Evolutionary conservation across 768 basidiomycete genomes (phyloP).

Genomic region (Trametes elegans): DNA sequence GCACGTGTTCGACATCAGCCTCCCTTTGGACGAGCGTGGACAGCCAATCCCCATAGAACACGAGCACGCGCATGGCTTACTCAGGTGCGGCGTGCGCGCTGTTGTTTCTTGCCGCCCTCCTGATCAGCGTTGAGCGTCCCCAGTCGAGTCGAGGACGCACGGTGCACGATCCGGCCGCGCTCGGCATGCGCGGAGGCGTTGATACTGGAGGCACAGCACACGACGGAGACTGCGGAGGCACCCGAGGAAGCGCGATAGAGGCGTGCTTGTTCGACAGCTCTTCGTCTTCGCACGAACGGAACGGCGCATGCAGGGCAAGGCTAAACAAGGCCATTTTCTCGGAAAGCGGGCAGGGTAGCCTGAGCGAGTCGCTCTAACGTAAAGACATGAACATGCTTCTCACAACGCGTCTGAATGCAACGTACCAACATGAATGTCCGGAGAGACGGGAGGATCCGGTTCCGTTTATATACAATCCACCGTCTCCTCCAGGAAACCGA

Average conservation of each 20-base stretch:
- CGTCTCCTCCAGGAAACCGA: not conserved
- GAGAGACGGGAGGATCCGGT: too few relatives aligned
- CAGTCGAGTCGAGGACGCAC: not conserved
- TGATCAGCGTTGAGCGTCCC: not conserved
- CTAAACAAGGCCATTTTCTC: not conserved
- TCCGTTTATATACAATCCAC: not conserved
- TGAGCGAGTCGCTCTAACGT: not conserved
- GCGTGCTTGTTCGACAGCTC: not conserved
- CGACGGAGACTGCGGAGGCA: not conserved
- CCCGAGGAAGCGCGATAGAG: not conserved
- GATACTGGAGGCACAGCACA: too few relatives aligned
- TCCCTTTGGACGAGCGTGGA: slow-evolving; percentile 3
- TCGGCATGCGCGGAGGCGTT: not conserved
- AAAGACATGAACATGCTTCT: not conserved
- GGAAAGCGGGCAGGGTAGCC: not conserved
- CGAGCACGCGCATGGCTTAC: not conserved
- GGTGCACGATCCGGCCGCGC: not conserved
- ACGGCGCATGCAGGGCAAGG: not conserved
- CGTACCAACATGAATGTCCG: not conserved
- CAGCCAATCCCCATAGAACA: not conserved
- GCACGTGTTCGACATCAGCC: slow-evolving; percentile 15
- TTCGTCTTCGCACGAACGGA: not conserved
- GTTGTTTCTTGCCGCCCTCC: not conserved
- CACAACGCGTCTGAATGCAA: not conserved
- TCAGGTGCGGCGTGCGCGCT: not conserved